These are phyloP conservation scores for Nidularia pulvinata DNA, from an alignment of 768 basidiomycete genomes.

Conservation along the genomic window DNA sequence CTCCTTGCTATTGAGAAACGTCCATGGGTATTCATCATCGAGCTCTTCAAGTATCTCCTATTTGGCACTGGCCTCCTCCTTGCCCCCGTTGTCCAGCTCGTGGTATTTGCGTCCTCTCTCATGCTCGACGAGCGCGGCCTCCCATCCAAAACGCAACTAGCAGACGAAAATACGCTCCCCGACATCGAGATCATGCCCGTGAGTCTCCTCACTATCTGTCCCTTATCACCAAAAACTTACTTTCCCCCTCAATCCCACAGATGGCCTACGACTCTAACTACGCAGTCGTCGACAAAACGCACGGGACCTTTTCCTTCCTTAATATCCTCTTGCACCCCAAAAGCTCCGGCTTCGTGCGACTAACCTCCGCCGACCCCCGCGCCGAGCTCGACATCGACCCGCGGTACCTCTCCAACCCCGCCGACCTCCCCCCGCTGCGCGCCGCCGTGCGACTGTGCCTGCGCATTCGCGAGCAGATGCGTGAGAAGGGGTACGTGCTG, in stretches of 20 bases:
- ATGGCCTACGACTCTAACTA: too few relatives aligned
- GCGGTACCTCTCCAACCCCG: conserved; percentile 16
- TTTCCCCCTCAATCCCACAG: too few relatives aligned
- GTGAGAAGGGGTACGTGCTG: conserved; percentile 17
- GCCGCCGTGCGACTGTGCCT: conserved; percentile 16
- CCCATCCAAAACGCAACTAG: conserved; percentile 12
- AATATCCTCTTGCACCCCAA: conserved; percentile 14
- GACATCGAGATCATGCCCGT: conserved; percentile 37
- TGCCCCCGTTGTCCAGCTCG: conserved; percentile 22
- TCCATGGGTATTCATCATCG: too few relatives aligned
- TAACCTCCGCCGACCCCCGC: conserved; percentile 23
- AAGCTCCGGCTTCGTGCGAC: conserved; percentile 12
- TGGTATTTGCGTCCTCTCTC: conserved; percentile 23
- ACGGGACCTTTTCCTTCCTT: conserved; percentile 18
- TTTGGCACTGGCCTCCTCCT: conserved; percentile 29
- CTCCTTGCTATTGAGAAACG: conserved; percentile 23
- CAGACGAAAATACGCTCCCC: conserved; percentile 23
- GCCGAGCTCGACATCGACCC: conserved; percentile 25
- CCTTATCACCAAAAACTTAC: too few relatives aligned
- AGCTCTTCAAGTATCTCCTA: conserved; percentile 27
- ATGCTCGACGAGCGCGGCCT: conserved; percentile 15
- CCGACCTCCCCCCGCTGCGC: conserved; percentile 20
- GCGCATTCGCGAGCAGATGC: conserved; percentile 16
- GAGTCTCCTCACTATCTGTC: neutral
- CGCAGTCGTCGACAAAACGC: too few relatives aligned